phyloP scores from a whole-genome alignment of 1,284 basidiomycete genomes.

The Tausonia pullulans region DNA sequence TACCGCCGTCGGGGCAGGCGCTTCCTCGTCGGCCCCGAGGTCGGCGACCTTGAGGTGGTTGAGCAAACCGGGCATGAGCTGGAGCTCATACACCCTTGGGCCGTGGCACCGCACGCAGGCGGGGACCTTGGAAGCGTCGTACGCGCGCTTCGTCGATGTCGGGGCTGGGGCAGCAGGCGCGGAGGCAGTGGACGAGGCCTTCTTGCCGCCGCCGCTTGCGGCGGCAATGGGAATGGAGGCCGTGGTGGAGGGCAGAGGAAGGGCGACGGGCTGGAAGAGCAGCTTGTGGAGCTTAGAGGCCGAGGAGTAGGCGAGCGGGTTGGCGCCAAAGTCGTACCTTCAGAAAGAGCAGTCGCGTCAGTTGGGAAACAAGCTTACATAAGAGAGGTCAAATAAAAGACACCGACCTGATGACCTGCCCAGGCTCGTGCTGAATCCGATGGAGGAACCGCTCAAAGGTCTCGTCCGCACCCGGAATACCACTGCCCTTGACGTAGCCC shows the following conservation, averaged over 20 bases:
- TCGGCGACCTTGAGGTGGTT: conserved; percentile 26
- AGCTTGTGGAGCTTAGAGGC: conserved; percentile 29
- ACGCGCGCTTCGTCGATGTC: conserved; percentile 14
- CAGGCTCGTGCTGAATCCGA: conserved; percentile 26
- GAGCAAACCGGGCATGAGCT: conserved; percentile 35
- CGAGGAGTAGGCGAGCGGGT: conserved; percentile 33
- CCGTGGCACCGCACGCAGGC: conserved; percentile 28
- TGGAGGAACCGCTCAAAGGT: conserved; percentile 34
- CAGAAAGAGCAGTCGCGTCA: too few relatives aligned
- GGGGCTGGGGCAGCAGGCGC: background rate
- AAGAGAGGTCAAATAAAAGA: background rate
- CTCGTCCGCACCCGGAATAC: conserved; percentile 31
- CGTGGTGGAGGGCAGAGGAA: conserved; percentile 26
- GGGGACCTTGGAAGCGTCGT: conserved; percentile 25
- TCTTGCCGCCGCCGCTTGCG: background rate
- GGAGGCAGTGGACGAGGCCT: background rate
- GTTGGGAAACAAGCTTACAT: too few relatives aligned
- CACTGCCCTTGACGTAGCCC: conserved; percentile 20
- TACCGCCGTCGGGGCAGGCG: conserved; percentile 25
- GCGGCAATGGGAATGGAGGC: conserved; percentile 25
- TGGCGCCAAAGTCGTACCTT: conserved; percentile 34
- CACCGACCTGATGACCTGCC: conserved; percentile 32
- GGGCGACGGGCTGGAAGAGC: conserved; percentile 23
- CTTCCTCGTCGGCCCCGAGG: conserved; percentile 26
- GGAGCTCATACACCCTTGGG: conserved; percentile 33